Percentiles rank a stretch among this genome's conserved stretches.
Evolutionary conservation across 495 filamentous ascomycete genomes (phyloP).

Genomic region (Talaromyces thailandensis): DNA sequence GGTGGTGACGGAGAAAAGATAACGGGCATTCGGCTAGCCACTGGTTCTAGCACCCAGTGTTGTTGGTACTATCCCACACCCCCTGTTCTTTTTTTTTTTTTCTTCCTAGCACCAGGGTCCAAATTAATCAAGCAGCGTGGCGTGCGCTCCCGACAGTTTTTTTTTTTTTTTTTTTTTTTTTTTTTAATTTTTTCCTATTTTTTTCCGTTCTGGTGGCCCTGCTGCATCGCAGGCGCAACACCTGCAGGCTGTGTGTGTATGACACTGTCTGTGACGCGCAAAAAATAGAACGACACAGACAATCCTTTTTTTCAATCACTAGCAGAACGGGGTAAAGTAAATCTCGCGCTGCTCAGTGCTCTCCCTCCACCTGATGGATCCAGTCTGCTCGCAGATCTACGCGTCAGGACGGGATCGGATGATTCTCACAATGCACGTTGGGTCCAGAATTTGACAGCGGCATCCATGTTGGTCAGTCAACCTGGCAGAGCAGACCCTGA

Average conservation of each 20-base stretch:
- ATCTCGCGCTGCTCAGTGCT: not conserved
- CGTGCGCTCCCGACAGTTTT: not conserved
- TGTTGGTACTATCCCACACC: not conserved
- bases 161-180: not conserved
- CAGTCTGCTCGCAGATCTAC: not conserved
- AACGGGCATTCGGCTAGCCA: not conserved
- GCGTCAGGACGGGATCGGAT: not conserved
- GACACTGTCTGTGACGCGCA: not conserved
- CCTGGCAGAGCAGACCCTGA: slow-evolving; percentile 1
- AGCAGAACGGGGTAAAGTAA: not conserved
- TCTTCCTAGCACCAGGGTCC: not conserved
- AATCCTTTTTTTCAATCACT: not conserved
- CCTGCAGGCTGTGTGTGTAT: not conserved
- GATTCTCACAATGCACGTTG: slow-evolving; percentile 3
- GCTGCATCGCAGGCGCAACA: not conserved
- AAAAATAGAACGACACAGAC: not conserved
- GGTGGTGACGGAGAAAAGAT: not conserved
- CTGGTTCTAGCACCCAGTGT: not conserved
- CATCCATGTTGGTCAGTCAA: not conserved
- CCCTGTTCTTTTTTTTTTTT: not conserved
- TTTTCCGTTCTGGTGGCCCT: not conserved
- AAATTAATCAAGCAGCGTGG: not conserved
- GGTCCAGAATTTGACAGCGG: slow-evolving; percentile 3
- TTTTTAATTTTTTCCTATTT: not conserved
- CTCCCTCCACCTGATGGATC: not conserved